These are phyloP conservation scores for Parachlorella kessleri DNA, from an alignment of 139 green algal genomes.

Conservation along the genomic window DNA sequence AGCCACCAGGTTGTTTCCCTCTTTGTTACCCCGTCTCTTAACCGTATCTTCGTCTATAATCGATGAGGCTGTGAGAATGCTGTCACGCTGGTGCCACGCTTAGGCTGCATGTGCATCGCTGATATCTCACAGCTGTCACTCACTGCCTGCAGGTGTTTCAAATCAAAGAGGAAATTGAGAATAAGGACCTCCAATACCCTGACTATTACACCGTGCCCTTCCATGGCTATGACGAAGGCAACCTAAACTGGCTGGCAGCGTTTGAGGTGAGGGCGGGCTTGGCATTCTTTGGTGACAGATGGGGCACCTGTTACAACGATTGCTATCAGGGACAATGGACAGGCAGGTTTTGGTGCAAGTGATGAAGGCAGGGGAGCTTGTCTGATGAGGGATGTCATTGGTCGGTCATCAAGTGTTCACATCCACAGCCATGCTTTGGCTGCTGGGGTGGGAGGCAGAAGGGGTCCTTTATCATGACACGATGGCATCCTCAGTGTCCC, in stretches of 20 bases:
- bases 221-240: conserved; percentile 73
- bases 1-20: too few species aligned
- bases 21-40: too few species aligned
- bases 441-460: too few species aligned
- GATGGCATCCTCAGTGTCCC: neutral
- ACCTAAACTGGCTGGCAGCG: conserved; percentile 63
- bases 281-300: neutral
- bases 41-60: too few species aligned
- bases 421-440: too few species aligned
- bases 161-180: conserved; percentile 55
- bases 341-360: too few species aligned
- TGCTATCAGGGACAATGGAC: too few species aligned
- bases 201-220: conserved; percentile 81
- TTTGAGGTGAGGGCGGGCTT: conserved; percentile 46
- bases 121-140: neutral
- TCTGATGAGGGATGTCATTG: too few species aligned
- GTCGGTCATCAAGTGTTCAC: too few species aligned
- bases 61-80: neutral
- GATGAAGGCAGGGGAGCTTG: too few species aligned
- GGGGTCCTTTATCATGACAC: too few species aligned
- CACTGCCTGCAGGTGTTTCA: neutral
- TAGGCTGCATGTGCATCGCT: neutral
- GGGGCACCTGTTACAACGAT: neutral
- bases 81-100: neutral
- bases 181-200: conserved; percentile 58